Percentiles rank a stretch among this genome's conserved stretches.
Conservation (phyloP, 2,329 filamentous ascomycete genomes). For the Diaporthe sp. region DNA sequence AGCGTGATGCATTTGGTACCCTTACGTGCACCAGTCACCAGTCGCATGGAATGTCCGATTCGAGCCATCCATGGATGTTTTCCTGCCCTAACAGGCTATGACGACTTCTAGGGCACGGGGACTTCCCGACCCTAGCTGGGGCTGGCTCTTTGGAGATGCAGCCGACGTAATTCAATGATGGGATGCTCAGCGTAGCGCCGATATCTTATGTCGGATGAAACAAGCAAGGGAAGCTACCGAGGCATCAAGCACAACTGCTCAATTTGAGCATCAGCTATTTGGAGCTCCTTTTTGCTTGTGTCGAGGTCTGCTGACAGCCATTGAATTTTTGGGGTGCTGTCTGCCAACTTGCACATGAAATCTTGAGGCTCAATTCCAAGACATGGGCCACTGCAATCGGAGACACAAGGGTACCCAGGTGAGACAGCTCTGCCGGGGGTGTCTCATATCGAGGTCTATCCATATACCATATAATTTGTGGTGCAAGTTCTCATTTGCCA, state of each 20-base stretch:
- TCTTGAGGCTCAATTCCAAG: background rate
- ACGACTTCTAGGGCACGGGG: slow-evolving; percentile 8
- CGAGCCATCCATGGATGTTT: background rate
- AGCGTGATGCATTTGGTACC: background rate
- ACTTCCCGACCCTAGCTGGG: background rate
- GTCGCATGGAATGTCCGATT: slow-evolving; percentile 20
- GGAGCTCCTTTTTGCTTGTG: background rate
- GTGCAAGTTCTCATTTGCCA: background rate
- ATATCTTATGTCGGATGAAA: slow-evolving; percentile 1
- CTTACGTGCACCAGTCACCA: slow-evolving; percentile 1
- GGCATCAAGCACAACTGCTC: background rate
- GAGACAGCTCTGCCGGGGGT: background rate
- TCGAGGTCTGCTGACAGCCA: background rate
- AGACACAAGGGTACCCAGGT: background rate
- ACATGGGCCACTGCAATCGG: background rate
- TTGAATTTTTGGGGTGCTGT: too few species aligned
- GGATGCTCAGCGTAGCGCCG: background rate
- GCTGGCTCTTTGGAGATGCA: background rate
- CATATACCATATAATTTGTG: background rate
- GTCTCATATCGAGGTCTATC: background rate
- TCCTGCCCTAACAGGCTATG: background rate
- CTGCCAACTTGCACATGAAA: background rate
- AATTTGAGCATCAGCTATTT: background rate
- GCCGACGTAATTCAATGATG: slow-evolving; percentile 9
- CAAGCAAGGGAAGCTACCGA: background rate